These are phyloP conservation scores for Kregervanrija fluxuum DNA, from an alignment of 805 yeast species.

Conservation along the genomic window DNA sequence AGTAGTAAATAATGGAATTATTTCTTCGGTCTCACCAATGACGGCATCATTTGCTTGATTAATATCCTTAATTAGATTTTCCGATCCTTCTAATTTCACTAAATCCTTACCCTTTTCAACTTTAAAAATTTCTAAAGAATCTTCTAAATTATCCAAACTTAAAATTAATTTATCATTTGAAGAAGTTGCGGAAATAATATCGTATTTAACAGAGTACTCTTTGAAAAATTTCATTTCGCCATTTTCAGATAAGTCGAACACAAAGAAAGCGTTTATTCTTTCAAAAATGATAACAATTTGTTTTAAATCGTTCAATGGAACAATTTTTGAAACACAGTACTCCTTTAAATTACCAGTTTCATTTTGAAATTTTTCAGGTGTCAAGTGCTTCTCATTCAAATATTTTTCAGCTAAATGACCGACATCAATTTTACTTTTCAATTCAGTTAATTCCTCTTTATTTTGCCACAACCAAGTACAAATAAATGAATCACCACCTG, in stretches of 20 bases:
- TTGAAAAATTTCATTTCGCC: constrained; percentile 27
- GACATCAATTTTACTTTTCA: constrained; percentile 34
- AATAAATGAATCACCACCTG: constrained; percentile 83
- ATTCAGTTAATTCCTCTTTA: constrained; percentile 20
- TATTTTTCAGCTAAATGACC: constrained; percentile 33
- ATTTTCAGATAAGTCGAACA: constrained; percentile 27
- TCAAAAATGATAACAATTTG: constrained; percentile 40
- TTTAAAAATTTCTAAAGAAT: constrained; percentile 17
- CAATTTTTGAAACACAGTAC: constrained; percentile 36
- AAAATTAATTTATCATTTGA: constrained; percentile 19
- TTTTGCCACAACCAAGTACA: constrained; percentile 73
- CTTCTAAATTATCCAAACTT: constrained; percentile 19
- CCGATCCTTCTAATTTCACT: constrained; percentile 12
- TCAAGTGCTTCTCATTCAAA: constrained; percentile 50
- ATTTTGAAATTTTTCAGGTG: constrained; percentile 58
- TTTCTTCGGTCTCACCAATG: constrained; percentile 26
- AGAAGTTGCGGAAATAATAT: constrained; percentile 21
- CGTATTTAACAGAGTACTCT: constrained; percentile 16
- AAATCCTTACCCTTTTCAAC: constrained; percentile 20
- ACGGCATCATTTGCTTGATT: constrained; percentile 10
- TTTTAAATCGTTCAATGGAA: constrained; percentile 23
- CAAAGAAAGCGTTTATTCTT: constrained; percentile 35
- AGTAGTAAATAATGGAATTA: constrained; percentile 48
- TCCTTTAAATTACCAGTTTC: constrained; percentile 42
- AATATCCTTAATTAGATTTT: constrained; percentile 25